Evolutionary conservation across 768 basidiomycete species (phyloP), one percentile per base, ranked within the genome.

Genomic region (Megacollybia marginata): DNA sequence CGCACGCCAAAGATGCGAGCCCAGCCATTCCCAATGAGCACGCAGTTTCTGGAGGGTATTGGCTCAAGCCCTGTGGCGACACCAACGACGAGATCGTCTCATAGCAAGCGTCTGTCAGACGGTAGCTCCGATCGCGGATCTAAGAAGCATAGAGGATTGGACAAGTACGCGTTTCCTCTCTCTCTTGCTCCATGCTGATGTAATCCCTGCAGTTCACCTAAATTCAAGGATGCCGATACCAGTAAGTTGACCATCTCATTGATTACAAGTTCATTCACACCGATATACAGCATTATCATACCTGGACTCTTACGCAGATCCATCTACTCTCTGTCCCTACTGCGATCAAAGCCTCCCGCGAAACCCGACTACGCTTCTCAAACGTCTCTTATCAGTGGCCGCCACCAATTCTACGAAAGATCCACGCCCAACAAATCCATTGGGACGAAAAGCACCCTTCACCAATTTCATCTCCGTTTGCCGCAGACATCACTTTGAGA

Each of bases 401-500:
- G 68, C 66, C 42, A 68, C 67, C 34, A 82, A 78, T 57, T 85
- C 89, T 0, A 57, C 62, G 46, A 68, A 66, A 2, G 83, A 87
- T 51, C 75, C 83, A 8, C 82, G 90, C 5, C 81, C 80, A 2
- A 69, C 73, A 9, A 92, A 92, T 56, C 74, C 80, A 7, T 66
- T 79, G 11, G 90, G 88, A 4, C 67, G 75, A 8, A 75, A 69
- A 54, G 77, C 76, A 2, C 71, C 75, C 2, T 68, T 89, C 47
- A 65, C 74, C 0, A 65, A 72, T 9, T 92, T 82, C 56, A 75
- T 86, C 42, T 70, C 73, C 3, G 76, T 86, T 0, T 92, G 90
- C 58, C 83, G 86, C 56, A 75, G 88, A 4, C 90, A 92, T 66
- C 74, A 76, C 7, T 91, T 90, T 54, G 90, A 92, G 65, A 77